phyloP scores from a whole-genome alignment of 305 asterid species.

The Fraxinus albicans region DNA sequence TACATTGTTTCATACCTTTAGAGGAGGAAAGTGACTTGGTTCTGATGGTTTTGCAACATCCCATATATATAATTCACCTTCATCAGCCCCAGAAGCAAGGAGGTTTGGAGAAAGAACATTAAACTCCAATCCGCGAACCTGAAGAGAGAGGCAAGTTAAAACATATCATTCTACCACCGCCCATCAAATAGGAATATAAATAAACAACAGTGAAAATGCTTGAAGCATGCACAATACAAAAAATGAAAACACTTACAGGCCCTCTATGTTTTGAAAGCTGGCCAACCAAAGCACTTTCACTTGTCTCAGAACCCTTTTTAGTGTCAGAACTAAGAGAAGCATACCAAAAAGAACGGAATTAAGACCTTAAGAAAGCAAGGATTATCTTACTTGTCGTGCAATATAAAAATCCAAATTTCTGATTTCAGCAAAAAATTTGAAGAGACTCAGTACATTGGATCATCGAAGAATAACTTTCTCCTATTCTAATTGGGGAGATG shows the following conservation, averaged over 20 bases:
- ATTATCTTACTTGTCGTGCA: slow-evolving; percentile 1
- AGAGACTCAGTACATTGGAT: background rate
- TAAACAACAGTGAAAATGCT: background rate
- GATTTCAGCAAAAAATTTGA: slow-evolving; percentile 6
- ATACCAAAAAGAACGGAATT: slow-evolving; percentile 12
- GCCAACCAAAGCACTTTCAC: slow-evolving; percentile 62
- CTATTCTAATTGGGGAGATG: background rate
- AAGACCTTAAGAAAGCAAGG: background rate
- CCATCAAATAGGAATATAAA: slow-evolving; percentile 12
- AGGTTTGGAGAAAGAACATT: slow-evolving; percentile 67
- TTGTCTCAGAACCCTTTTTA: slow-evolving; percentile 50
- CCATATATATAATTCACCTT: slow-evolving; percentile 97
- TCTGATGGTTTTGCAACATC: slow-evolving; percentile 74
- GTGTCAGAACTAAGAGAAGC: slow-evolving; percentile 41
- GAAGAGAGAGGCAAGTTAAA: slow-evolving; percentile 17
- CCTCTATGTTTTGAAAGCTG: slow-evolving; percentile 82
- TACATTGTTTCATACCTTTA: slow-evolving; percentile 52
- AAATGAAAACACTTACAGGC: slow-evolving; percentile 56
- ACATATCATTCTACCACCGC: slow-evolving; percentile 19
- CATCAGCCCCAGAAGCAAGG: slow-evolving; percentile 99
- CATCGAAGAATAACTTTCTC: background rate
- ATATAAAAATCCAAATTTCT: slow-evolving; percentile 13
- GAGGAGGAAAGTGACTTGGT: slow-evolving; percentile 86
- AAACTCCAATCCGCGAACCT: slow-evolving; percentile 93
- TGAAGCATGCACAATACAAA: background rate